These are phyloP conservation scores for Camelina laxa DNA, from an alignment of 345 rosid species.

Conservation along the genomic window DNA sequence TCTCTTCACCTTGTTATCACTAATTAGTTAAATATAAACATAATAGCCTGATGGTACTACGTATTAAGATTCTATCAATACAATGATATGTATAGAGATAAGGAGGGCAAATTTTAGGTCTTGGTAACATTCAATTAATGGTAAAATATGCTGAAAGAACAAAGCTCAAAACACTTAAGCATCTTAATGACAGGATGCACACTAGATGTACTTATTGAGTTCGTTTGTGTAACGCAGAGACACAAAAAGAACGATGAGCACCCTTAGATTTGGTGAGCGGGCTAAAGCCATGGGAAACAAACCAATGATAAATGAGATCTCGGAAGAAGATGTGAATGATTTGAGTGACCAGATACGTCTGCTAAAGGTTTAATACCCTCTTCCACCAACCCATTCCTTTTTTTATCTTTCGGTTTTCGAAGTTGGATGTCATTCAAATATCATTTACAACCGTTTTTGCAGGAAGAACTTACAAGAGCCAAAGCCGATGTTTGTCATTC, in stretches of 20 bases:
- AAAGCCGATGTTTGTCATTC: slow-evolving; percentile 60
- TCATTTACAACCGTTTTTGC: slow-evolving; percentile 40
- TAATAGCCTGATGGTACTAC: slow-evolving; percentile 25
- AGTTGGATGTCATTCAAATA: slow-evolving; percentile 26
- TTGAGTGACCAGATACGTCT: slow-evolving; percentile 97
- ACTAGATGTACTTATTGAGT: slow-evolving; percentile 15
- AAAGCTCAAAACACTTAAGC: slow-evolving; percentile 9
- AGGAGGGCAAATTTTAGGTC: background rate
- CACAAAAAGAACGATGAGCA: slow-evolving; percentile 70
- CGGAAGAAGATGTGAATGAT: slow-evolving; percentile 92
- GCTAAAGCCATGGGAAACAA: slow-evolving; percentile 69
- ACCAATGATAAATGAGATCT: slow-evolving; percentile 88
- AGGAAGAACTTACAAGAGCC: slow-evolving; percentile 95
- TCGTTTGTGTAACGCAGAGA: slow-evolving; percentile 60
- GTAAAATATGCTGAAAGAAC: background rate
- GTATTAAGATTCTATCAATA: slow-evolving; percentile 8
- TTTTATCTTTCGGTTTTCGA: slow-evolving; percentile 12
- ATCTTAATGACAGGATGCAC: slow-evolving; percentile 17
- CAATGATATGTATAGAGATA: slow-evolving; percentile 1
- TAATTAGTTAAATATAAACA: slow-evolving; percentile 14
- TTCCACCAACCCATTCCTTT: background rate
- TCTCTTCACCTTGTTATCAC: slow-evolving; percentile 11
- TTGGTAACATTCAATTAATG: slow-evolving; percentile 8
- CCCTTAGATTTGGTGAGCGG: slow-evolving; percentile 89
- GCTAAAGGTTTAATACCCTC: slow-evolving; percentile 57